Conservation (phyloP, 2,329 filamentous ascomycete genomes). For the Arthrobotrys iridis region DNA sequence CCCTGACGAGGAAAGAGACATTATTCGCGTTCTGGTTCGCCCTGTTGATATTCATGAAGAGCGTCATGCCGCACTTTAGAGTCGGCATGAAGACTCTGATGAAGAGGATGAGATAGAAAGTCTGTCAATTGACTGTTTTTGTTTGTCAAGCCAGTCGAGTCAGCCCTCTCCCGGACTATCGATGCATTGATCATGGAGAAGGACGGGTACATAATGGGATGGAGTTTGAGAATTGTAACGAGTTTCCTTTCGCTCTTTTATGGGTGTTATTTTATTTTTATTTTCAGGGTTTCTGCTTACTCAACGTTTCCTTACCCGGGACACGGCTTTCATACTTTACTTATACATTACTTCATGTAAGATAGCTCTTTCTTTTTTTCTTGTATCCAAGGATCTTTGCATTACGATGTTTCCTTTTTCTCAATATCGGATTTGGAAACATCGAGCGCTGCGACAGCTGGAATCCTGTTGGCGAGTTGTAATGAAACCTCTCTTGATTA, state of each 20-base stretch:
- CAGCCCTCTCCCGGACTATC: neutral
- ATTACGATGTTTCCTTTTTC: constrained; percentile 10
- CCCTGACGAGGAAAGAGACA: constrained; percentile 44
- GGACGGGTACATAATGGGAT: neutral
- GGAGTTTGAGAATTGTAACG: constrained; percentile 28
- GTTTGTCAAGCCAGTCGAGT: no score
- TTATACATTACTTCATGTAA: constrained; percentile 8
- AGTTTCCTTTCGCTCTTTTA: constrained; percentile 40
- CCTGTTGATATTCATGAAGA: constrained; percentile 49
- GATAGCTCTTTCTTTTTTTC: constrained; percentile 13
- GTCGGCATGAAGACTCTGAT: constrained; percentile 43
- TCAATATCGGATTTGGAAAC: constrained; percentile 7
- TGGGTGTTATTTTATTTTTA: neutral
- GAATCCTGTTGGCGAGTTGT: constrained; percentile 17
- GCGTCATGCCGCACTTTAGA: constrained; percentile 46
- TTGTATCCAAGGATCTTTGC: constrained; percentile 13
- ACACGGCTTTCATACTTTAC: neutral
- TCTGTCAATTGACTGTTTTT: no score
- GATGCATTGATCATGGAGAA: no score
- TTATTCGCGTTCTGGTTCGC: constrained; percentile 51
- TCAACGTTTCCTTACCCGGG: constrained; percentile 4
- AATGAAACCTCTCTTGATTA: constrained; percentile 1
- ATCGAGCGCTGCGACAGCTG: constrained; percentile 18
- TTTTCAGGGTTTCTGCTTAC: neutral
- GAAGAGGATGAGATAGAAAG: constrained; percentile 39